Base-by-base conservation (phyloP, 805 yeast genomes). In the Candida methanosorbosa region DNA sequence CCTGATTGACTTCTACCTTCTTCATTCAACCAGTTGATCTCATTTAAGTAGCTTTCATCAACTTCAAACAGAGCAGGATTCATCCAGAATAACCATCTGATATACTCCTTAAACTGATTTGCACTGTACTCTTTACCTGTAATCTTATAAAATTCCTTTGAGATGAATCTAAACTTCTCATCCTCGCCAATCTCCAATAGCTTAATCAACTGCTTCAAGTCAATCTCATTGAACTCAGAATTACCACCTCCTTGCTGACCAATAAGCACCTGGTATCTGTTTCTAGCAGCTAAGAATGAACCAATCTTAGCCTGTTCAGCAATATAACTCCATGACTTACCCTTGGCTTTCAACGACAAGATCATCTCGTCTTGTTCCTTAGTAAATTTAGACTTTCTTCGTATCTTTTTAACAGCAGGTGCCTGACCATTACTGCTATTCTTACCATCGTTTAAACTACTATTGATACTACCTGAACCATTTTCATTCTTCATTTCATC, bases 211-310 rank as follows among this genome's bases (percentile, higher is more conserved):
- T 63, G 62, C 20, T 54, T 39, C 7, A 72, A 66, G 52, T 80
- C 86, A 13, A 70, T 73, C 1, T 61, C 45, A 9, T 70, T 73
- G 80, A 86, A 80, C 21, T 72, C 69, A 18, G 75, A 69, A 1
- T 76, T 67, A 11, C 81, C 82, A 23, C 82, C 81, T 4, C 90
- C 90, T 47, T 81, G 90, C 50, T 81, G 90, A 4, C 92, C 92
- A 43, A 82, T 80, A 32, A 81, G 65, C 4, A 81, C 90, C 54
- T 81, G 90, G 46, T 82, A 82, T 38, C 90, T 59, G 50, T 81
- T 81, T 38, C 90, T 59, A 0, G 88, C 90, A 0, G 90, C 85
- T 27, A 81, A 57, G 39, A 73, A 77, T 28, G 78, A 70, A 8
- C 78, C 82, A 20, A 81, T 80, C 4, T 70, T 67, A 2, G 84